Evolutionary conservation across 1,284 basidiomycete genomes (phyloP), one percentile per base, ranked within the genome.

Genomic region (Amylostereum areolatum): DNA sequence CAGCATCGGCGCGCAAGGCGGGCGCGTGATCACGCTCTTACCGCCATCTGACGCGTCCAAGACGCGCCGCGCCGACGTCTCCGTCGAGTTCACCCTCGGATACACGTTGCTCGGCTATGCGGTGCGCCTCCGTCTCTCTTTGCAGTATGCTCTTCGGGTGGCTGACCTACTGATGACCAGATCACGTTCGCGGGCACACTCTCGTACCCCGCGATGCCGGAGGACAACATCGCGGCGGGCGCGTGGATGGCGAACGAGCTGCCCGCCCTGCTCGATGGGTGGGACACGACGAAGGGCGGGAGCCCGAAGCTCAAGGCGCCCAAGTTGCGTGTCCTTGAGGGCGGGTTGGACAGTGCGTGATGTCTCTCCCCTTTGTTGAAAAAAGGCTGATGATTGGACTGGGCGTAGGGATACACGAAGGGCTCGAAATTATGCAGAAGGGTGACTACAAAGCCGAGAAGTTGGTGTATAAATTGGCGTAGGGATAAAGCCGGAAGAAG

Each of bases 71-170:
- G 43, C 43, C n/a, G 33, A 42, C n/a, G 50, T 54, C 7, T 33
- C 27, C 25, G 46, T 51, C 3, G 50, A 53, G 35, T 55, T 56
- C 27, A 41, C 52, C 18, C 52, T 39, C 34, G 49, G 56, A 5
- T 59, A 56, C 43, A 58, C 57, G 5, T 43, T 57, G 45, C 50
- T 57, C 28, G 58, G 55, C 41, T 43, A 43, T 27, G 9, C 41
- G n/a, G 24, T 43, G n/a, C n/a, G n/a, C n/a, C n/a, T n/a, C n/a
- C n/a, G n/a, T n/a, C n/a, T n/a, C n/a, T n/a, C n/a, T n/a, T n/a
- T n/a, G n/a, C n/a, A n/a, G n/a, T n/a, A n/a, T n/a, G n/a, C n/a
- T n/a, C n/a, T n/a, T n/a, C n/a, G n/a, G n/a, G n/a, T n/a, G n/a
- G n/a, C n/a, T n/a, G n/a, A n/a, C n/a, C n/a, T n/a, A n/a, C n/a